These are phyloP conservation scores for Myxozyma sirexii DNA, from an alignment of 805 yeast genomes.

Conservation along the genomic window DNA sequence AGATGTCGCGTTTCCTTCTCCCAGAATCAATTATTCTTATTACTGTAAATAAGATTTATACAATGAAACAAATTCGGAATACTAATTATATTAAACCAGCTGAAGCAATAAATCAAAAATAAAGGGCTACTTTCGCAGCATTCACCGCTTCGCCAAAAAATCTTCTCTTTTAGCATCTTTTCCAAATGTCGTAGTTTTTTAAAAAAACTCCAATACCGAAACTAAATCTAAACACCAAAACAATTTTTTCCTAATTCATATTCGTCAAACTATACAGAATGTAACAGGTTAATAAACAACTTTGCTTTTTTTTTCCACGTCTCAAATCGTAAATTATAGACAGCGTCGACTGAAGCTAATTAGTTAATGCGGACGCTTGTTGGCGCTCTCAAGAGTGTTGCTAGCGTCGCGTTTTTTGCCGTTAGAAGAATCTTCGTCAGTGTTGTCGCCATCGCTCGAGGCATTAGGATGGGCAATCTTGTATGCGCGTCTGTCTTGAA, in stretches of 20 bases:
- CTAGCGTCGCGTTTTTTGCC: conserved; percentile 6
- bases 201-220: background rate
- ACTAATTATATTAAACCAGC: no score
- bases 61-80: no score
- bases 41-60: no score
- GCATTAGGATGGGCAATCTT: conserved; percentile 14
- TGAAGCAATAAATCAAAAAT: background rate
- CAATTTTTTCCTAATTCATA: background rate
- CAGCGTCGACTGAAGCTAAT: no score
- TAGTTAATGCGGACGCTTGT: conserved; percentile 6
- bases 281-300: background rate
- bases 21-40: no score
- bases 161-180: no score
- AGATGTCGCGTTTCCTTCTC: no score
- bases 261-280: background rate
- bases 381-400: background rate
- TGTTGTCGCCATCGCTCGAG: conserved; percentile 26
- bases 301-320: background rate
- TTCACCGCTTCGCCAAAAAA: background rate
- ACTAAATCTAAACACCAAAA: background rate
- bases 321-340: background rate
- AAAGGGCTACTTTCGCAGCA: background rate
- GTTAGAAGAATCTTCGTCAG: conserved; percentile 6
- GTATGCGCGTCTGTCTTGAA: conserved; percentile 65
- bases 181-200: background rate